Evolutionary conservation across 169 alveolate species (phyloP).

Genomic region (Eimeria sp.): DNA sequence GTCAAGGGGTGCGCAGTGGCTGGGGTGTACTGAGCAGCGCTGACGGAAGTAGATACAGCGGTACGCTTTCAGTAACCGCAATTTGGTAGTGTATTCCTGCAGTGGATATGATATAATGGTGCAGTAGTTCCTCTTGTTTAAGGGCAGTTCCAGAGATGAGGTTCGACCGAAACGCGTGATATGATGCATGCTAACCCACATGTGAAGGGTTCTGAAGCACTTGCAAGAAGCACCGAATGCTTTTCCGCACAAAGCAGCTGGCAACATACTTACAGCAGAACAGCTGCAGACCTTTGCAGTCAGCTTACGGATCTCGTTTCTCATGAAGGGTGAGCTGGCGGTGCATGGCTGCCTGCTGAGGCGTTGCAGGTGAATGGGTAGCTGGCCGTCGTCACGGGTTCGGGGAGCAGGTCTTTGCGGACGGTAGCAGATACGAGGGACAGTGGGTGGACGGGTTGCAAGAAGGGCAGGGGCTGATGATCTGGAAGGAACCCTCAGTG

Average conservation of each 20-base stretch:
- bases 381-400: slow-evolving; percentile 58
- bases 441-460: slow-evolving; percentile 72
- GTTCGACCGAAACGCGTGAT: background rate
- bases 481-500: slow-evolving; percentile 60
- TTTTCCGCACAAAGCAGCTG: too few species aligned
- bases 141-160: background rate
- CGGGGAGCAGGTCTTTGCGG: slow-evolving; percentile 61
- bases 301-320: background rate
- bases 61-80: background rate
- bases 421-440: slow-evolving; percentile 67
- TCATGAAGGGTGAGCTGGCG: background rate
- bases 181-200: background rate
- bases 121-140: background rate
- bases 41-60: slow-evolving; percentile 46
- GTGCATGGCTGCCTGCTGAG: background rate
- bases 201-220: too few species aligned
- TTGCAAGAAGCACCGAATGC: too few species aligned
- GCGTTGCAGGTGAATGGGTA: slow-evolving; percentile 25
- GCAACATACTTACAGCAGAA: too few species aligned
- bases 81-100: background rate
- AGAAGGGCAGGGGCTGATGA: slow-evolving; percentile 68
- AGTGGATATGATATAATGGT: background rate
- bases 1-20: slow-evolving; percentile 66
- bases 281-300: background rate
- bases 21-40: slow-evolving; percentile 72